Conservation (phyloP, 2,329 filamentous ascomycete genomes). For the Diplodia corticola region DNA sequence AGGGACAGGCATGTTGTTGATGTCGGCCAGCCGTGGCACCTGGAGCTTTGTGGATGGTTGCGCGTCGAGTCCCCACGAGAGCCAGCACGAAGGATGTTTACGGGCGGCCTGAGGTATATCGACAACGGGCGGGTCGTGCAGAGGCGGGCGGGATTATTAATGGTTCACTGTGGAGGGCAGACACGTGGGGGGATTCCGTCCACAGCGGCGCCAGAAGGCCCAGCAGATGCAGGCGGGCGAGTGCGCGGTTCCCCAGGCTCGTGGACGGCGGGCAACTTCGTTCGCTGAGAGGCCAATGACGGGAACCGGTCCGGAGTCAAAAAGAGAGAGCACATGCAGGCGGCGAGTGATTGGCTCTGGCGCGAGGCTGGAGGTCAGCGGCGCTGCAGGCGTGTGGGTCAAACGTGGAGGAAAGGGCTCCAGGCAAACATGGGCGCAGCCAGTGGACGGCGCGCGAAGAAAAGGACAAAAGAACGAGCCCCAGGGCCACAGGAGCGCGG, state of each 20-base stretch:
- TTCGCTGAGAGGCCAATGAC: slow-evolving; percentile 10
- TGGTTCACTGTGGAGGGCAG: slow-evolving; percentile 16
- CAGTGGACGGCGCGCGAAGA: slow-evolving; percentile 9
- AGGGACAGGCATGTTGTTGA: slow-evolving; percentile 8
- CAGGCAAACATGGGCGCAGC: slow-evolving; percentile 15
- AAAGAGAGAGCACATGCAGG: neutral
- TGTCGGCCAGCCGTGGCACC: neutral
- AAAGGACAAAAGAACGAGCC: slow-evolving; percentile 4
- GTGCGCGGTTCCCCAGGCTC: slow-evolving; percentile 11
- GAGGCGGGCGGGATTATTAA: slow-evolving; percentile 15
- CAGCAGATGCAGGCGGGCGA: slow-evolving; percentile 36
- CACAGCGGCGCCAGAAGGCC: slow-evolving; percentile 24
- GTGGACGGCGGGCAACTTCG: neutral
- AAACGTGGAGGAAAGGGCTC: slow-evolving; percentile 5
- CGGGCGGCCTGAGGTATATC: slow-evolving; percentile 3
- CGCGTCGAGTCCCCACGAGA: slow-evolving; percentile 20
- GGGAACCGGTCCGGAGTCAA: slow-evolving; percentile 12
- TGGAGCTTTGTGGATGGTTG: slow-evolving; percentile 1
- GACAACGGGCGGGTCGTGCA: neutral
- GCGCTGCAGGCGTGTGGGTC: slow-evolving; percentile 1
- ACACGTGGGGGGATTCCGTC: slow-evolving; percentile 31
- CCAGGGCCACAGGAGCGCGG: neutral
- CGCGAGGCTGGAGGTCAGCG: neutral
- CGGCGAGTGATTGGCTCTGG: slow-evolving; percentile 12
- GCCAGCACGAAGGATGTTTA: neutral